A percentile compares a stretch with the other conserved stretches of the same genome.
phyloP scores from a whole-genome alignment of 2,329 filamentous ascomycete species.

The Monosporascus sp. region DNA sequence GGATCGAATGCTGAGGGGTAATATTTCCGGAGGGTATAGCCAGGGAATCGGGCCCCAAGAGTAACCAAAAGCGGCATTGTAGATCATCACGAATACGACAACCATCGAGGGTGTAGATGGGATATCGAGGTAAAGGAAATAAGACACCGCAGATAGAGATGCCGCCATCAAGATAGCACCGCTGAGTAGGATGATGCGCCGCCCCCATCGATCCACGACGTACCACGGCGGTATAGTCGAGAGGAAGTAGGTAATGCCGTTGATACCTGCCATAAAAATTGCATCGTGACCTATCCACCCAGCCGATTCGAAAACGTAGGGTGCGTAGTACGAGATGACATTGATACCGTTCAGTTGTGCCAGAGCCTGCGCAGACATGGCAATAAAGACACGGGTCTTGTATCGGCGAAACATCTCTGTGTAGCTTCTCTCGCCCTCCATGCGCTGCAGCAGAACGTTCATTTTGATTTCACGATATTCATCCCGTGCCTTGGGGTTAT shows the following conservation, averaged over 20 bases:
- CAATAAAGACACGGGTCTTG: slow-evolving; percentile 88
- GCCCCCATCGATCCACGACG: slow-evolving; percentile 86
- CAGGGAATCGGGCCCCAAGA: slow-evolving; percentile 96
- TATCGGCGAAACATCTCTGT: slow-evolving; percentile 92
- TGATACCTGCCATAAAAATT: slow-evolving; percentile 95
- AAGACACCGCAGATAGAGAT: slow-evolving; percentile 83
- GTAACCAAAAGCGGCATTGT: slow-evolving; percentile 95
- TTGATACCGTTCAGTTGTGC: slow-evolving; percentile 99
- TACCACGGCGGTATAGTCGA: slow-evolving; percentile 98
- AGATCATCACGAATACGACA: slow-evolving; percentile 94
- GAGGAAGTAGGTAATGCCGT: slow-evolving; percentile 80
- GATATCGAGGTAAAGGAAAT: slow-evolving; percentile 89
- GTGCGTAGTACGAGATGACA: slow-evolving; percentile 98
- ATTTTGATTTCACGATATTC: slow-evolving; percentile 99
- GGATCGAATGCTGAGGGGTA: slow-evolving; percentile 91
- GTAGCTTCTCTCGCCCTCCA: slow-evolving; percentile 92
- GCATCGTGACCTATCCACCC: slow-evolving; percentile 91
- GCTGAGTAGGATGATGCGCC: slow-evolving; percentile 81
- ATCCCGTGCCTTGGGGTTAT: slow-evolving; percentile 84
- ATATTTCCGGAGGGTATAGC: slow-evolving; percentile 97
- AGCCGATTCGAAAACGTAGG: slow-evolving; percentile 91
- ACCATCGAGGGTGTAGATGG: slow-evolving; percentile 73
- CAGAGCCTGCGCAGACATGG: slow-evolving; percentile 95
- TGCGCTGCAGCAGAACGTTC: slow-evolving; percentile 85
- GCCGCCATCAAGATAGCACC: slow-evolving; percentile 87